Conservation (phyloP, 164 flowering plant species). For the Dillenia suffruticosa region DNA sequence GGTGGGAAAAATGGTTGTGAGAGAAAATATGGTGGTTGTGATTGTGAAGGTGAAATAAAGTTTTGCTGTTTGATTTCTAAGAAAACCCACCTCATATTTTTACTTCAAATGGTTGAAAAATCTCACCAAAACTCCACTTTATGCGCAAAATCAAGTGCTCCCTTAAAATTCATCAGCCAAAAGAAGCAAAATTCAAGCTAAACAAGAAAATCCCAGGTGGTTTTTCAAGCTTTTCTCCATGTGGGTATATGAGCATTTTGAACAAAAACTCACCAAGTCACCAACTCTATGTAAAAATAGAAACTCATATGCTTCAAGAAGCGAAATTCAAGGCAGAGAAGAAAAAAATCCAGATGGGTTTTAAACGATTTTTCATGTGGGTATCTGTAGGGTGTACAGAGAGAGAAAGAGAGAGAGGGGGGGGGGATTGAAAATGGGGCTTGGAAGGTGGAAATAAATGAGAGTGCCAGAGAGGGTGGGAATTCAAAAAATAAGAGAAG, state of each 20-base stretch:
- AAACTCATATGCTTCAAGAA: too few species aligned
- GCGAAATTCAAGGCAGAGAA: too few species aligned
- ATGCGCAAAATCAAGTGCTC: constrained; percentile 14
- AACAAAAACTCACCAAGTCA: constrained; percentile 14
- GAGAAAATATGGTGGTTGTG: constrained; percentile 20
- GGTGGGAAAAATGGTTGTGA: constrained; percentile 17
- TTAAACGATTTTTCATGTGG: background rate
- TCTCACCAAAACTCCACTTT: constrained; percentile 33
- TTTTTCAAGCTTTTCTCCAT: constrained; percentile 10
- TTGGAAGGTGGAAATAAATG: constrained; percentile 30
- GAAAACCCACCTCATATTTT: constrained; percentile 34
- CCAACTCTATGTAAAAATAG: background rate
- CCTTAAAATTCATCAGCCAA: constrained; percentile 6
- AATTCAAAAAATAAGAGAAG: constrained; percentile 13
- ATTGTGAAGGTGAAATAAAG: constrained; percentile 27
- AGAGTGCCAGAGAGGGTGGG: constrained; percentile 16
- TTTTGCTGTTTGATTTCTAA: constrained; percentile 18
- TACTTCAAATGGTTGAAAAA: constrained; percentile 6
- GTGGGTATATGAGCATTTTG: constrained; percentile 3
- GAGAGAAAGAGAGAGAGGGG: constrained; percentile 14
- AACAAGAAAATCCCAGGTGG: constrained; percentile 5
- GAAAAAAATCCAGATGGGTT: background rate
- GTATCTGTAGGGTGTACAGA: constrained; percentile 10
- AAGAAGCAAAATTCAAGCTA: constrained; percentile 1
- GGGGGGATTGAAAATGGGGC: constrained; percentile 9